A percentile compares a stretch with the other conserved stretches of the same genome.
These are phyloP conservation scores for Quercus glauca DNA, from an alignment of 306 rosid species.

Conservation along the genomic window DNA sequence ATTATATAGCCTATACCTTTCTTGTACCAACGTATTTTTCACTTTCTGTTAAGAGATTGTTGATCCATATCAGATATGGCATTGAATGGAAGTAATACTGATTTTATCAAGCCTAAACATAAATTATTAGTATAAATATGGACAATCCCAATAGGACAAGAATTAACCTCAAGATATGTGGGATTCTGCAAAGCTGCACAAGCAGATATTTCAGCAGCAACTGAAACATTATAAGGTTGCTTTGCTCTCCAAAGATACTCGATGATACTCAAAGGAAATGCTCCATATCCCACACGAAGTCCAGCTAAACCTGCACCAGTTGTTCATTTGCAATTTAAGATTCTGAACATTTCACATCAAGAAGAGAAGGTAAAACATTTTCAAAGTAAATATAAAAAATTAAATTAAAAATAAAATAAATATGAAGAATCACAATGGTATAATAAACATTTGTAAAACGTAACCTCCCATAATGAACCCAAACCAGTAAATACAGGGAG, in stretches of 20 bases:
- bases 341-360: constrained; percentile 11
- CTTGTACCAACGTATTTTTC: constrained; percentile 73
- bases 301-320: constrained; percentile 87
- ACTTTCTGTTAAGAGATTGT: constrained; percentile 55
- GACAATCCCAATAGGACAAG: not conserved
- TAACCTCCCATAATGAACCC: not conserved
- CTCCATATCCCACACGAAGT: constrained; percentile 98
- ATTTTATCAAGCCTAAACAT: not conserved
- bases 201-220: constrained; percentile 92
- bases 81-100: not conserved
- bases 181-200: constrained; percentile 92
- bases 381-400: not conserved
- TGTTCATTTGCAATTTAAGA: not conserved
- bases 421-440: not conserved
- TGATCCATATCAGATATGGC: constrained; percentile 28
- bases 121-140: not conserved
- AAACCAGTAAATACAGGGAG: not conserved
- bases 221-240: constrained; percentile 96
- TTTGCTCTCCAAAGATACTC: constrained; percentile 95
- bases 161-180: constrained; percentile 71
- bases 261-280: constrained; percentile 81
- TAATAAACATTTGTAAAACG: not conserved
- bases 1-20: constrained; percentile 69
- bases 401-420: not conserved
- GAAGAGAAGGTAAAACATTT: not conserved